These are phyloP conservation scores for Vaccinium corymbosum DNA, from an alignment of 148 eudicot species.

Conservation along the genomic window DNA sequence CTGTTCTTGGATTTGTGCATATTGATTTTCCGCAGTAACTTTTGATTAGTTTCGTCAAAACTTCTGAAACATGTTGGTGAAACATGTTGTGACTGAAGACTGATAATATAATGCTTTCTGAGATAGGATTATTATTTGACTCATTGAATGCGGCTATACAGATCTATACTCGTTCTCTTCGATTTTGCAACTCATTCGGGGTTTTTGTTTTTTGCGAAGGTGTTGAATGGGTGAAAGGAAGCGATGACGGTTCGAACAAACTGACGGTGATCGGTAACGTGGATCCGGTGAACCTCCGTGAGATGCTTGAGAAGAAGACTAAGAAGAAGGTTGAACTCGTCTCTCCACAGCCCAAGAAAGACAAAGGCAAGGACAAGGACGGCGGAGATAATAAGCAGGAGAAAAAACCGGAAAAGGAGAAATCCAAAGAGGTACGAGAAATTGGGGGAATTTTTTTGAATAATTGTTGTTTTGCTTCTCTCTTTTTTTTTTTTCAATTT, in stretches of 20 bases:
- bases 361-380: background rate
- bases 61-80: background rate
- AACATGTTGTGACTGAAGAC: background rate
- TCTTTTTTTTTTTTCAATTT: too few species aligned
- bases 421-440: constrained; percentile 40
- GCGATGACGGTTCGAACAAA: constrained; percentile 27
- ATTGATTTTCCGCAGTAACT: background rate
- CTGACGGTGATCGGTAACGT: constrained; percentile 37
- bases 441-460: too few species aligned
- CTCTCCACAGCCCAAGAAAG: constrained; percentile 43
- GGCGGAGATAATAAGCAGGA: constrained; percentile 15
- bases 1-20: too few species aligned
- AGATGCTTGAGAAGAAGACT: constrained; percentile 39
- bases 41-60: background rate
- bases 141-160: too few species aligned
- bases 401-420: background rate
- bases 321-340: constrained; percentile 49
- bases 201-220: constrained; percentile 24
- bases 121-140: too few species aligned
- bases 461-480: too few species aligned
- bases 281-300: constrained; percentile 46
- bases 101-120: too few species aligned
- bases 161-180: too few species aligned
- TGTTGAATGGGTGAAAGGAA: constrained; percentile 31
- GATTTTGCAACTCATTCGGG: background rate